These are phyloP conservation scores for Filobasidium floriforme DNA, from an alignment of 768 basidiomycete genomes.

Conservation along the genomic window DNA sequence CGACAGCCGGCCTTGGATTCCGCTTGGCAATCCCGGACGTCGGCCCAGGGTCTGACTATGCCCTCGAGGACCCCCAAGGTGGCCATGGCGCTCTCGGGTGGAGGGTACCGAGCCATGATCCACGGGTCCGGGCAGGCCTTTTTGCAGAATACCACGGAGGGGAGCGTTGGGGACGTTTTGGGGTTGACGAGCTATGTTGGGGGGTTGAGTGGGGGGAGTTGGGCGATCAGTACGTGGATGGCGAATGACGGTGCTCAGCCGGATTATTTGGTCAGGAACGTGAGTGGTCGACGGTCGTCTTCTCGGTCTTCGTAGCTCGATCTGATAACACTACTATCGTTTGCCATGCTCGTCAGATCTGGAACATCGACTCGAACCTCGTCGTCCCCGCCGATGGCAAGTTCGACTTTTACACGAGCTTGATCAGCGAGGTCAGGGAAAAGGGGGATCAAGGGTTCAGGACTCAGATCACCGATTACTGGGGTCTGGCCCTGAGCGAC, in stretches of 20 bases:
- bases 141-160: constrained; percentile 19
- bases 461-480: constrained; percentile 43
- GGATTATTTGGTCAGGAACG: constrained; percentile 35
- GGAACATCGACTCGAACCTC: constrained; percentile 43
- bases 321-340: background rate
- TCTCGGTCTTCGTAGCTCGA: background rate
- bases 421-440: constrained; percentile 35
- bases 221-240: constrained; percentile 50
- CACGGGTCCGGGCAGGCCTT: constrained; percentile 52
- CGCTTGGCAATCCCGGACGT: constrained; percentile 28
- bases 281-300: constrained; percentile 24
- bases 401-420: constrained; percentile 38
- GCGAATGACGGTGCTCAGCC: constrained; percentile 36
- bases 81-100: constrained; percentile 63
- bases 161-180: constrained; percentile 44
- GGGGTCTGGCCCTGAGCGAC: constrained; percentile 40
- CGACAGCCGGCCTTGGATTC: constrained; percentile 25
- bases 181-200: constrained; percentile 65
- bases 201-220: constrained; percentile 49
- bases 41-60: constrained; percentile 25
- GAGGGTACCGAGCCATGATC: constrained; percentile 61
- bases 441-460: constrained; percentile 37
- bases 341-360: constrained; percentile 27
- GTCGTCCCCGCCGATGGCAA: constrained; percentile 40
- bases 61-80: constrained; percentile 44